Evolutionary conservation across 1,284 basidiomycete genomes (phyloP).

Genomic region (Pyrrhoderma lamaoense): DNA sequence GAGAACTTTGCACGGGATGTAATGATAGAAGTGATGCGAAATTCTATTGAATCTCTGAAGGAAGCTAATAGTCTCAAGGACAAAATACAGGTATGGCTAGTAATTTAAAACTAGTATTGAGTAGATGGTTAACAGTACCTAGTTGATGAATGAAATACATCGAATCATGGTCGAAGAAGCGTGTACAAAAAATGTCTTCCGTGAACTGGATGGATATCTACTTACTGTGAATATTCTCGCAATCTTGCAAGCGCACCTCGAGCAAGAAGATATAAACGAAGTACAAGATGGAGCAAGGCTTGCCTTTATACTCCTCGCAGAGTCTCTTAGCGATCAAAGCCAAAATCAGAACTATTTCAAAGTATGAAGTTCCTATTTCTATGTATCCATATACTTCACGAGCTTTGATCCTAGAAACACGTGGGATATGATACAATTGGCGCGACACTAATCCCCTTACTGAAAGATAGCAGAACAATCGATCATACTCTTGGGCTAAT

Average conservation of each 20-base stretch:
- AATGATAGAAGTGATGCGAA: conserved; percentile 61
- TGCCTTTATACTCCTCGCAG: conserved; percentile 55
- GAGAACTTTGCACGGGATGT: conserved; percentile 70
- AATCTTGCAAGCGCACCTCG: conserved; percentile 34
- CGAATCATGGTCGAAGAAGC: conserved; percentile 52
- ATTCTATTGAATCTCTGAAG: conserved; percentile 59
- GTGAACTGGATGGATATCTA: conserved; percentile 73
- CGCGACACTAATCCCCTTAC: conserved; percentile 45
- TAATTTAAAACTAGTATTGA: too few species aligned
- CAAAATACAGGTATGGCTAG: conserved; percentile 43
- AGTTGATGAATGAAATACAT: conserved; percentile 58
- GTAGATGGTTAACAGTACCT: not conserved
- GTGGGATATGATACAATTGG: conserved; percentile 60
- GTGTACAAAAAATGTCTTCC: conserved; percentile 64
- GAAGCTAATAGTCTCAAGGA: conserved; percentile 37
- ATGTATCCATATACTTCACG: conserved; percentile 1
- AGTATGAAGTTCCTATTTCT: conserved; percentile 35
- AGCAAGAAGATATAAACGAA: conserved; percentile 31
- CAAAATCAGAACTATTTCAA: conserved; percentile 60
- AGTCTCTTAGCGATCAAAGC: conserved; percentile 49
- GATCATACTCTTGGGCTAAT: conserved; percentile 55
- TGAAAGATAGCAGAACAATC: conserved; percentile 39
- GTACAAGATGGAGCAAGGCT: conserved; percentile 48
- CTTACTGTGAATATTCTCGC: conserved; percentile 64
- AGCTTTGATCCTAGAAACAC: conserved; percentile 36